These are phyloP conservation scores for Penicillium crystallinum DNA, from an alignment of 495 filamentous ascomycete genomes.

Conservation along the genomic window DNA sequence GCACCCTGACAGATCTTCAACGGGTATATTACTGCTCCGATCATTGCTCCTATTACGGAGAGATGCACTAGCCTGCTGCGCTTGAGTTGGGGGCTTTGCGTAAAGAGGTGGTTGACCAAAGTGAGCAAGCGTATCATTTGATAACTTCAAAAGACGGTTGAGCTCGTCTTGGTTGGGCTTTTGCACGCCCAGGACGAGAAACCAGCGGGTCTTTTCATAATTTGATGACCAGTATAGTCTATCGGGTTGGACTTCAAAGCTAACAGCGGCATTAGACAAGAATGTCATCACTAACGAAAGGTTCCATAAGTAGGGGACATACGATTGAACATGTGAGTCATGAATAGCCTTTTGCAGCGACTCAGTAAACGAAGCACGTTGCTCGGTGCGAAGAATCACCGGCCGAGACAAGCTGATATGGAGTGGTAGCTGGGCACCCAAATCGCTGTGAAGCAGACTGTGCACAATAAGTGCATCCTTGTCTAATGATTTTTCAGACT, in stretches of 20 bases:
- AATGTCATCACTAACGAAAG: no score
- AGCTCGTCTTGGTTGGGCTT: conserved; percentile 50
- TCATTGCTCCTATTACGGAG: background rate
- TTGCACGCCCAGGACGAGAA: conserved; percentile 66
- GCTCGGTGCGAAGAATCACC: conserved; percentile 57
- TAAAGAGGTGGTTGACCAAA: conserved; percentile 76
- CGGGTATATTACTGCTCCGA: background rate
- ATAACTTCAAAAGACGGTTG: conserved; percentile 55
- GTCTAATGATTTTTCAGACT: conserved; percentile 22
- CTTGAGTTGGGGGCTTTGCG: conserved; percentile 9
- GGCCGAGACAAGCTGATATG: conserved; percentile 87
- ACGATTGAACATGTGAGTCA: conserved; percentile 42
- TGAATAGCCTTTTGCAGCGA: conserved; percentile 29
- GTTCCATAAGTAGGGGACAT: conserved; percentile 11
- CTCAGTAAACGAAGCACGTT: conserved; percentile 59
- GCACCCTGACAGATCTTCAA: conserved; percentile 40
- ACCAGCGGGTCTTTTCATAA: conserved; percentile 73
- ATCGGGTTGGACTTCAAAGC: conserved; percentile 47
- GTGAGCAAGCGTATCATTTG: conserved; percentile 54
- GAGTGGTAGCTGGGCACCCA: conserved; percentile 73
- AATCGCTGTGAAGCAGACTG: conserved; percentile 66
- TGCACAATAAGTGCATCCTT: conserved; percentile 27
- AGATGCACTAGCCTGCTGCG: conserved; percentile 1
- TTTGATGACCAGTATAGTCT: conserved; percentile 65
- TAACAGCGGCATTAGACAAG: conserved; percentile 17